Evolutionary conservation across 148 eudicot species (phyloP), one percentile per base, ranked within the genome.

Genomic region (Heliosperma pusillum): DNA sequence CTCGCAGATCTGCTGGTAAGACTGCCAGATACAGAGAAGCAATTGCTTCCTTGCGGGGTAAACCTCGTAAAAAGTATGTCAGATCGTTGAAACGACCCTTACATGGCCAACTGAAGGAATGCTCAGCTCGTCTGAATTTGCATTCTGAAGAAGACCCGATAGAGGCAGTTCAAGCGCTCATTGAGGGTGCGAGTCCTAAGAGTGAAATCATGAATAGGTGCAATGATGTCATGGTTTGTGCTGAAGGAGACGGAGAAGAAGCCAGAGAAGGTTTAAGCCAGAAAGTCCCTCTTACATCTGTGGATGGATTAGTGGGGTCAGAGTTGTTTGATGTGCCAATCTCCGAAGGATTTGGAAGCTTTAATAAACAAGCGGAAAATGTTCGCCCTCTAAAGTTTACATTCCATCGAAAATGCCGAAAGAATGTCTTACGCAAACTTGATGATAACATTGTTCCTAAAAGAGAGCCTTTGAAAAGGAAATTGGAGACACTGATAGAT

Each of bases 1-100:
- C 73, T 59, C 85, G 85, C 60, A 80, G 88, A 74, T 25, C 73
- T 50, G 76, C 81, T 36, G 80, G 83, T 66, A 82, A 84, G 74
- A 78, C 68, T 74, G 50, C 79, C 66, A 85, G 76, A 52, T 69
- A 75, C 70, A 74, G 81, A 74, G 86, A 80, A 64, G 80, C 77
- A 29, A 69, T 80, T 67, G 65, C 74, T 78, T 20, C 81, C 50
- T 70, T 75, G 44, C 71, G n/a, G 69, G 63, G 81, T 20, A 64
- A 64, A 64, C 59, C 78, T 74, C 74, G 73, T 62, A 59, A 52
- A 24, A 80, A 70, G 62, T 67, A 62, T 44, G 62, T 45, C 10
- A 76, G 69, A 80, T 56, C 79, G 22, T 12, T 45, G 10, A 66
- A 75, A 30, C 60, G 4, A 10, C 16, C 81, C 27, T 8, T 71